A percentile compares a stretch with the other conserved stretches of the same genome.
phyloP scores from a whole-genome alignment of 1,139 yeast species.

The Saccharomycopsis crataegensis region DNA sequence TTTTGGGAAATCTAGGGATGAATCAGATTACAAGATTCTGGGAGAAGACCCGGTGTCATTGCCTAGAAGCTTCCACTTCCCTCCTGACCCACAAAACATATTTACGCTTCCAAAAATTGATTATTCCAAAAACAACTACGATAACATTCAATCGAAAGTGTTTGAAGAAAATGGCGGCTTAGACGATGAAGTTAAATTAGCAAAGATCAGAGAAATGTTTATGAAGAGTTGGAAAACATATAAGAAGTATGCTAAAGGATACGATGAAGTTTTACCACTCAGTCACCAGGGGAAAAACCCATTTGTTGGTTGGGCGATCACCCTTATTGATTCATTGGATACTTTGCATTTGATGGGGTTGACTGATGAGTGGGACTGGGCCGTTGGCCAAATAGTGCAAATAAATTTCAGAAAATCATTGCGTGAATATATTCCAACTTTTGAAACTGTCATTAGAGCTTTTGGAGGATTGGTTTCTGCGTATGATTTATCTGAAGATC shows the following conservation, averaged over 20 bases:
- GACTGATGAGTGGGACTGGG: conserved; percentile 44
- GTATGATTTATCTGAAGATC: conserved; percentile 54
- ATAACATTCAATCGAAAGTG: conserved; percentile 27
- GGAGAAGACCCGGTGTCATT: conserved; percentile 5
- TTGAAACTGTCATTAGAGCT: conserved; percentile 65
- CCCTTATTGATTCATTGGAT: conserved; percentile 62
- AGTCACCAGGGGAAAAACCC: conserved; percentile 30
- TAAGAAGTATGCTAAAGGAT: conserved; percentile 58
- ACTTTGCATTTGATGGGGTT: conserved; percentile 59
- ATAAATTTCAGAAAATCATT: conserved; percentile 44
- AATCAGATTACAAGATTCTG: neutral
- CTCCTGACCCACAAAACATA: conserved; percentile 23
- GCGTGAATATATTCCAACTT: conserved; percentile 47
- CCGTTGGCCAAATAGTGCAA: conserved; percentile 41
- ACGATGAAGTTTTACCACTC: conserved; percentile 47
- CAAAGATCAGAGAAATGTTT: conserved; percentile 44
- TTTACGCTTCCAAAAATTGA: conserved; percentile 25
- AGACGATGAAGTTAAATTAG: conserved; percentile 32
- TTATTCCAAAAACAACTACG: conserved; percentile 21
- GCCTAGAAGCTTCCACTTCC: conserved; percentile 11
- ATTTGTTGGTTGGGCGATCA: conserved; percentile 42
- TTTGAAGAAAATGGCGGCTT: conserved; percentile 26
- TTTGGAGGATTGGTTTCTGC: conserved; percentile 70
- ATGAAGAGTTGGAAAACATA: conserved; percentile 53
- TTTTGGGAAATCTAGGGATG: conserved; percentile 8